A percentile compares a stretch with the other conserved stretches of the same genome.
phyloP scores from a whole-genome alignment of 2,329 filamentous ascomycete genomes.

The Diaporthe eres region DNA sequence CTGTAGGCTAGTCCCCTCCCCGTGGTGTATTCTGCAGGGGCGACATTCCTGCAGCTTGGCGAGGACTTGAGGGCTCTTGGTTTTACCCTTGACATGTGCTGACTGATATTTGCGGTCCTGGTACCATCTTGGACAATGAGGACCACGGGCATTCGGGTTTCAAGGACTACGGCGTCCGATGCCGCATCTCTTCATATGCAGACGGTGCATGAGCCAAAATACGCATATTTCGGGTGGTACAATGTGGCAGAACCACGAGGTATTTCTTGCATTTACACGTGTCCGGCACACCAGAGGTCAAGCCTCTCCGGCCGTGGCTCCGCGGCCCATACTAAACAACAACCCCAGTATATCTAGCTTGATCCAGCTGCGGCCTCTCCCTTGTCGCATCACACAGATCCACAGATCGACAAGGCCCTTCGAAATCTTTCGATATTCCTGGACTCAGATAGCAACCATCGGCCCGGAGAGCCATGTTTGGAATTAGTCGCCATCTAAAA shows the following conservation, averaged over 20 bases:
- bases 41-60: conserved; percentile 24
- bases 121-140: neutral
- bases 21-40: conserved; percentile 10
- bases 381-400: conserved; percentile 1
- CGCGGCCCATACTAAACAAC: neutral
- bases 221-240: conserved; percentile 1
- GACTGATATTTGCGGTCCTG: neutral
- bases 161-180: conserved; percentile 1
- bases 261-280: conserved; percentile 6
- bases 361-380: conserved; percentile 10
- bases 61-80: neutral
- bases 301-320: neutral
- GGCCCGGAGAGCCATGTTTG: neutral
- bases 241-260: neutral
- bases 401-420: conserved; percentile 3
- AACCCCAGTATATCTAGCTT: neutral
- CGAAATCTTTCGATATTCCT: conserved; percentile 2
- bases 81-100: neutral
- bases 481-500: neutral
- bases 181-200: neutral
- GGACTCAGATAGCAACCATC: neutral
- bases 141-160: neutral
- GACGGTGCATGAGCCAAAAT: neutral
- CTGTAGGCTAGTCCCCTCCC: neutral
- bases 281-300: neutral